Conservation (phyloP, 2,329 filamentous ascomycete species). For the Pseudogymnoascus sp. region DNA sequence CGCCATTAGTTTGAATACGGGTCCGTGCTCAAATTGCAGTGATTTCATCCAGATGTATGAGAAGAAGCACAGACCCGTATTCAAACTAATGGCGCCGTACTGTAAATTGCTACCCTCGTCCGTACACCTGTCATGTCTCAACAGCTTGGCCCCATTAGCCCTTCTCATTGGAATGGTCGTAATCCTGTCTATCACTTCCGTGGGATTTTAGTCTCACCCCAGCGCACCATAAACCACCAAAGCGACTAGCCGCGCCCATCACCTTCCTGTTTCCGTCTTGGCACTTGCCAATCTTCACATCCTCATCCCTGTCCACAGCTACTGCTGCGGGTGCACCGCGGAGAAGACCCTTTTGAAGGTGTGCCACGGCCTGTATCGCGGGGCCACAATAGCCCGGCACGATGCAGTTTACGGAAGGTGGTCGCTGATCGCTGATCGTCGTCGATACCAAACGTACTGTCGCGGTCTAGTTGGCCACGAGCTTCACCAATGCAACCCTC, state of each 20-base stretch:
- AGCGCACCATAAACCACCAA: neutral
- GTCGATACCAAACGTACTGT: neutral
- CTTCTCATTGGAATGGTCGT: neutral
- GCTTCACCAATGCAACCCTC: neutral
- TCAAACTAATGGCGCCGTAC: too few species aligned
- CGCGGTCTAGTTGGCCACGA: neutral
- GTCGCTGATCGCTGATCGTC: neutral
- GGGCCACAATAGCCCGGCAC: neutral
- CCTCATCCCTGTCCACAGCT: neutral
- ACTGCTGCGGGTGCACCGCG: neutral
- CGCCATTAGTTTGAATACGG: too few species aligned
- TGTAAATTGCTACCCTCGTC: neutral
- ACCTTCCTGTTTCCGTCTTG: conserved; percentile 6
- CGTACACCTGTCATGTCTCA: neutral
- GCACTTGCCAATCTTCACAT: neutral
- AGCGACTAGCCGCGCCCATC: neutral
- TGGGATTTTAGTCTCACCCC: neutral
- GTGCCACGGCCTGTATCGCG: neutral
- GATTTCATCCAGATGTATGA: too few species aligned
- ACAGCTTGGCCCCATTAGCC: neutral
- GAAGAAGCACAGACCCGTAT: too few species aligned
- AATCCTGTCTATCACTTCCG: neutral
- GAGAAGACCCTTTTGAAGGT: neutral
- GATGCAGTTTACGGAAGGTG: neutral
- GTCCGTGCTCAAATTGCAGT: too few species aligned